A percentile compares a stretch with the other conserved stretches of the same genome.
Evolutionary conservation across 805 yeast species (phyloP).

Genomic region (Yarrowia deformans): DNA sequence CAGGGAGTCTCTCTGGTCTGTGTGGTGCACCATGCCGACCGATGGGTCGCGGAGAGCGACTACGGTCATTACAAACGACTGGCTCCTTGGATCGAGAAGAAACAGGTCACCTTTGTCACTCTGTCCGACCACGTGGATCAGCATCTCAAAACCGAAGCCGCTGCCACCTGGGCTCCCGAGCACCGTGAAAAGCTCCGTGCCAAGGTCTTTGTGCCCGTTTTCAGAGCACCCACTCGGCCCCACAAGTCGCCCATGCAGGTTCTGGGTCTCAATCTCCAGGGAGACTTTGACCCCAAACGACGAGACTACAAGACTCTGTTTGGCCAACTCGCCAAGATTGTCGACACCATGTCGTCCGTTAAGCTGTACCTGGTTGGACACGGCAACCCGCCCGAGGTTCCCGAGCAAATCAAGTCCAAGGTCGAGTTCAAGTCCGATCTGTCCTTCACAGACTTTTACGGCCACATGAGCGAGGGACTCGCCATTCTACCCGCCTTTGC

Average conservation of each 20-base stretch:
- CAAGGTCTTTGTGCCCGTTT: slow-evolving; percentile 19
- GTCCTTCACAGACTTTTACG: slow-evolving; percentile 34
- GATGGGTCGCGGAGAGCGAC: slow-evolving; percentile 28
- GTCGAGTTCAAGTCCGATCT: slow-evolving; percentile 24
- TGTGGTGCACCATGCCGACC: slow-evolving; percentile 26
- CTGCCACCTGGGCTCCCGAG: slow-evolving; percentile 1
- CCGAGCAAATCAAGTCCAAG: slow-evolving; percentile 9
- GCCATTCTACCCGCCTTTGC: slow-evolving; percentile 38
- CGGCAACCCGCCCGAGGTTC: slow-evolving; percentile 33
- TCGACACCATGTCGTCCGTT: neutral
- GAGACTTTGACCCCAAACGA: slow-evolving; percentile 23
- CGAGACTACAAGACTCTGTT: slow-evolving; percentile 27
- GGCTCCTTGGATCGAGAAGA: slow-evolving; percentile 28
- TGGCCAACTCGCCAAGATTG: slow-evolving; percentile 3
- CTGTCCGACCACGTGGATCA: slow-evolving; percentile 16
- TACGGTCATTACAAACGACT: slow-evolving; percentile 35
- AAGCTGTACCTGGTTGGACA: slow-evolving; percentile 29
- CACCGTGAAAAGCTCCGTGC: neutral
- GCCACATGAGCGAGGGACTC: slow-evolving; percentile 22
- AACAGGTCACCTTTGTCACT: slow-evolving; percentile 31
- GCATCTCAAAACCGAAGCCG: slow-evolving; percentile 9
- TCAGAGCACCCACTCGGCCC: slow-evolving; percentile 29
- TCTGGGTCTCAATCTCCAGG: slow-evolving; percentile 32
- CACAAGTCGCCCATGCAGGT: slow-evolving; percentile 29
- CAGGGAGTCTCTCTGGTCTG: slow-evolving; percentile 30